These are phyloP conservation scores for Colletotrichum nymphaeae DNA, from an alignment of 2,329 filamentous ascomycete species.

Conservation along the genomic window DNA sequence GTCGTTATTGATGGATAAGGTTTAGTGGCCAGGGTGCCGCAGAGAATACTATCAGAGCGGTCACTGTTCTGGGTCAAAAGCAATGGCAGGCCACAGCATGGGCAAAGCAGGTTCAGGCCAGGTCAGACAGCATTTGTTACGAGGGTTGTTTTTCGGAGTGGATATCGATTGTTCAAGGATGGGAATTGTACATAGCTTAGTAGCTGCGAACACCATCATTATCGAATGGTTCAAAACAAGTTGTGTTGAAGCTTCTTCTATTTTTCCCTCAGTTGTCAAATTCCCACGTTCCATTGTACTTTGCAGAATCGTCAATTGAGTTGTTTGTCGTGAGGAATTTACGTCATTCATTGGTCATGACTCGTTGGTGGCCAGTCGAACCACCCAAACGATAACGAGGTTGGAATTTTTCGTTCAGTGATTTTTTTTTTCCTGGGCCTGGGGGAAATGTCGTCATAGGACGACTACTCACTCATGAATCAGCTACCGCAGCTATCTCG, in stretches of 20 bases:
- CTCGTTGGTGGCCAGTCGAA: conserved; percentile 22
- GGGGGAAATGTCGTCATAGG: conserved; percentile 14
- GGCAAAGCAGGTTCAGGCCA: not conserved
- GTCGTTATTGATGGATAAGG: not conserved
- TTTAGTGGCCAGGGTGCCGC: not conserved
- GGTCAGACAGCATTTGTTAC: not conserved
- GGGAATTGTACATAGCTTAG: not conserved
- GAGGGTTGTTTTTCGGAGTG: not conserved
- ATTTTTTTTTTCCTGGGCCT: not conserved
- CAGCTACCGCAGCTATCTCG: not conserved
- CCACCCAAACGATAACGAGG: conserved; percentile 5
- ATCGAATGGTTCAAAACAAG: not conserved
- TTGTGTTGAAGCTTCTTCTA: not conserved
- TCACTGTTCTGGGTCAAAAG: not conserved
- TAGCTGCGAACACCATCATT: not conserved
- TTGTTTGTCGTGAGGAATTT: conserved; percentile 5
- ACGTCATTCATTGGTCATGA: conserved; percentile 33
- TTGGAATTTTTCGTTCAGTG: not conserved
- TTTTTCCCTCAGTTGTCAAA: not conserved
- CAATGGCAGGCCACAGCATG: not conserved
- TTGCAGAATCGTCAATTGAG: not conserved
- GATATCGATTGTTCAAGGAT: not conserved
- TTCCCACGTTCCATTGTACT: not conserved
- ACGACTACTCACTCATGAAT: not conserved
- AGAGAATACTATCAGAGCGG: not conserved